Base-by-base conservation (phyloP, 768 basidiomycete species). In the Termitomyces eurrhizus region DNA sequence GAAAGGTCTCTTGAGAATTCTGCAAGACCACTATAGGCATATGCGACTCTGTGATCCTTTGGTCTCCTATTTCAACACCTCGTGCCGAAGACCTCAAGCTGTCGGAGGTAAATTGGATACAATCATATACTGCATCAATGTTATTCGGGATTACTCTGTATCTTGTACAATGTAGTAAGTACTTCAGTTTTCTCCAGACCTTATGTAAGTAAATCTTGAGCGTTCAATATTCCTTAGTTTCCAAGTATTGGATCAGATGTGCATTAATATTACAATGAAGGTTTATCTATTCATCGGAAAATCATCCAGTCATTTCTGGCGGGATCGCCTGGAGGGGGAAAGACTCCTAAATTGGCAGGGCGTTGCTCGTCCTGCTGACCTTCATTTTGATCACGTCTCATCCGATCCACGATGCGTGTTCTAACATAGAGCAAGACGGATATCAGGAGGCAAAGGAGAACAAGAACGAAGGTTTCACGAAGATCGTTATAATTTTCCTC, bases 351-450 rank as follows among this genome's bases (percentile, higher is more conserved):
- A 61, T 80, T 76, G 39, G 73, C 77, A 24, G 67, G 69, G 44
- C 73, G 75, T 66, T 76, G 72, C 35, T 74, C 72, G 8, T 70
- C 78, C 62, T 82, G 80, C 58, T 78, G 74, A 53, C 78, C 76
- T 58, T 68, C 70, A 41, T 79, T 75, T 68, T 87, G 83, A 46
- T 89, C 87, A 61, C 87, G 76, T 61, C 89, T 81, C 73, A 87
- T 83, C 58, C 88, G 76, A 66, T 89, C 88, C 37, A 89, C 83
- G 66, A 91, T 88, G 59, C 90, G 83, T 14, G 89, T 90, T 62
- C 93, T 84, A 59, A 92, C 76, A 70, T 92, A 93, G 52, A 94
- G 79, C 65, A 95, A 77, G 46, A 86, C 75, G 41, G 90, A 90
- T 54, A 93, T 87, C 24, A 83, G 75, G 29, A 89, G 73, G 68